Percentiles rank a stretch among this genome's conserved stretches.
These are phyloP conservation scores for Pholiota conissans DNA, from an alignment of 768 basidiomycete genomes.

Conservation along the genomic window DNA sequence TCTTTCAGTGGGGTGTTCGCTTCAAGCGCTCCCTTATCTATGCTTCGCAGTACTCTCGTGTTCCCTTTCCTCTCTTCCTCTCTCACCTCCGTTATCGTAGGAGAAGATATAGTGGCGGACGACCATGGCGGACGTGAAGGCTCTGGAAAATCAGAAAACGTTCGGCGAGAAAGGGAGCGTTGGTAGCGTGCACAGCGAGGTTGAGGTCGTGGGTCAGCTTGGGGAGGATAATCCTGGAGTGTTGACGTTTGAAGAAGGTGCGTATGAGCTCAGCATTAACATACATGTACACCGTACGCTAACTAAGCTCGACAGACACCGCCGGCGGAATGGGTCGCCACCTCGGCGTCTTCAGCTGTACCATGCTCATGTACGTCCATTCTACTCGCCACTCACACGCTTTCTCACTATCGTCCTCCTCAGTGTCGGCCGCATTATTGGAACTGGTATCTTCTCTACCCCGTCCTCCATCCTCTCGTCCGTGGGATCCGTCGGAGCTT, in stretches of 20 bases:
- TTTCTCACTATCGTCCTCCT: neutral
- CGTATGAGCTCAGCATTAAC: neutral
- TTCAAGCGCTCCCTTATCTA: neutral
- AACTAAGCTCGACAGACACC: slow-evolving; percentile 29
- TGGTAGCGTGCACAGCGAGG: neutral
- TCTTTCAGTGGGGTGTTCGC: neutral
- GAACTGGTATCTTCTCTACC: slow-evolving; percentile 66
- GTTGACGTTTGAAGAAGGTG: slow-evolving; percentile 52
- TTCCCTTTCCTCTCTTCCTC: neutral
- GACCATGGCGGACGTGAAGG: neutral
- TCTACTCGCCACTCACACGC: neutral
- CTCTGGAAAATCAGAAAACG: neutral
- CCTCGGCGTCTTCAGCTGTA: slow-evolving; percentile 56
- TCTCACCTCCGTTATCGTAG: neutral
- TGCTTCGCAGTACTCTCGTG: neutral
- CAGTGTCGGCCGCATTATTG: slow-evolving; percentile 56
- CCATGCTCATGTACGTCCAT: slow-evolving; percentile 46
- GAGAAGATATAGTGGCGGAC: neutral
- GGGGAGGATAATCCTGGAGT: slow-evolving; percentile 35
- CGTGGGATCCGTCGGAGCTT: slow-evolving; percentile 59
- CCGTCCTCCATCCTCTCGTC: slow-evolving; percentile 58
- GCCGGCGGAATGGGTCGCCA: slow-evolving; percentile 61
- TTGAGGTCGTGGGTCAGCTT: neutral
- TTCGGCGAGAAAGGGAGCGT: neutral
- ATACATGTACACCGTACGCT: neutral